Percentiles rank a stretch among this genome's conserved stretches.
Evolutionary conservation across 495 filamentous ascomycete genomes (phyloP).

Genomic region (Xylaria flabelliformis): DNA sequence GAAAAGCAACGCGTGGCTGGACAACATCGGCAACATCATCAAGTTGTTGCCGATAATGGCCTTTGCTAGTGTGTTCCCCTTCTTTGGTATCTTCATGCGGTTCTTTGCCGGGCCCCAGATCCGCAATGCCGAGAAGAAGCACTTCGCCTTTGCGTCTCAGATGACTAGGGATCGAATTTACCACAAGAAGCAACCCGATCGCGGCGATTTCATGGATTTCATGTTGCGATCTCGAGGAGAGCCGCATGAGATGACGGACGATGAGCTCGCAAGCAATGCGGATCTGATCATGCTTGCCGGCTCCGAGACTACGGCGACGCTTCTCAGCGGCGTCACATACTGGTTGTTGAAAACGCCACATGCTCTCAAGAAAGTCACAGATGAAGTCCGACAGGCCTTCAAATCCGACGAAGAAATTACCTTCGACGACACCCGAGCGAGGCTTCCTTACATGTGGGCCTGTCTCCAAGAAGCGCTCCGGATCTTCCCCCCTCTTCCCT

Average conservation of each 20-base stretch:
- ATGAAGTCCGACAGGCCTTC: conserved; percentile 62
- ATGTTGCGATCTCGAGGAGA: conserved; percentile 37
- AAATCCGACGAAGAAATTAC: conserved; percentile 57
- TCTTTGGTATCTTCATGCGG: conserved; percentile 39
- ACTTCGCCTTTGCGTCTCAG: conserved; percentile 37
- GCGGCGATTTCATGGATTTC: conserved; percentile 43
- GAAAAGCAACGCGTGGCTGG: conserved; percentile 49
- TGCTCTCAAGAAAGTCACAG: conserved; percentile 51
- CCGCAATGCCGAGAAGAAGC: conserved; percentile 41
- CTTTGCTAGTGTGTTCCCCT: conserved; percentile 41
- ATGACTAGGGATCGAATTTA: conserved; percentile 44
- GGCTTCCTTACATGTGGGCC: conserved; percentile 62
- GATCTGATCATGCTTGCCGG: conserved; percentile 59
- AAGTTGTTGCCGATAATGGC: conserved; percentile 36
- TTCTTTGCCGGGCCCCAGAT: conserved; percentile 44
- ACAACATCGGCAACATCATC: conserved; percentile 41
- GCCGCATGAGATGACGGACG: conserved; percentile 46
- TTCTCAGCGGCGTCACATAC: conserved; percentile 60
- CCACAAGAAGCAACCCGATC: conserved; percentile 38
- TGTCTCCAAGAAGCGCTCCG: conserved; percentile 65
- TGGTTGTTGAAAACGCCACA: conserved; percentile 57
- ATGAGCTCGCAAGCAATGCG: conserved; percentile 51
- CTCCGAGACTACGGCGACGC: conserved; percentile 67
- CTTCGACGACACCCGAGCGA: conserved; percentile 48
- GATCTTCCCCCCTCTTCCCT: conserved; percentile 62